Evolutionary conservation across 345 rosid genomes (phyloP).

Genomic region (Linum lewisii): DNA sequence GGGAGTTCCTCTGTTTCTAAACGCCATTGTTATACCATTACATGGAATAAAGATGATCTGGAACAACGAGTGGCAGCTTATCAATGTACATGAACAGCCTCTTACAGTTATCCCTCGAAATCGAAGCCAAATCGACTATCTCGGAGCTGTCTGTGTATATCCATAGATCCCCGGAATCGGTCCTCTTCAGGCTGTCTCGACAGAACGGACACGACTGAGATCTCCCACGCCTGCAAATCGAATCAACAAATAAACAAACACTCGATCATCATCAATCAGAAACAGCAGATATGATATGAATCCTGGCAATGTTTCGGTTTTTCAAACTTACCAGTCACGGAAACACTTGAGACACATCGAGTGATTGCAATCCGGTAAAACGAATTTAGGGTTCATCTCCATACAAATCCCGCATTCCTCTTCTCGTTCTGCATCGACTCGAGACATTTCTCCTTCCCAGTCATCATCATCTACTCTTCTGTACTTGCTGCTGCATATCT

Average conservation of each 20-base stretch:
- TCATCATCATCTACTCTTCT: conserved; percentile 39
- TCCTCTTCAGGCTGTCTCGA: conserved; percentile 51
- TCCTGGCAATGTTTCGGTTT: too few species aligned
- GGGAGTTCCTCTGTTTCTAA: too few species aligned
- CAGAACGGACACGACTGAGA: conserved; percentile 85
- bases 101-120: conserved; percentile 38
- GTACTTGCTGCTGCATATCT: conserved; percentile 35
- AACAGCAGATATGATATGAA: background rate
- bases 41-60: conserved; percentile 38
- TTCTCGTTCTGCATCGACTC: conserved; percentile 49
- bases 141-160: conserved; percentile 41
- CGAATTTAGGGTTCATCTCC: conserved; percentile 50
- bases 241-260: background rate
- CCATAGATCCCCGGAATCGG: conserved; percentile 61
- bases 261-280: background rate
- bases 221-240: conserved; percentile 39
- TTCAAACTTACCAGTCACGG: conserved; percentile 52
- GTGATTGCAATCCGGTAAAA: conserved; percentile 68
- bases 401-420: conserved; percentile 78
- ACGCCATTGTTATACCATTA: conserved; percentile 36
- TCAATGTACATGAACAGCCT: conserved; percentile 58
- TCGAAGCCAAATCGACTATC: conserved; percentile 27
- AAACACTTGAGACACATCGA: conserved; percentile 63
- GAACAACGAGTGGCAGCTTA: conserved; percentile 53
- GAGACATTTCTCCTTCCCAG: conserved; percentile 33